Evolutionary conservation across 1,284 basidiomycete species (phyloP), one percentile per base, ranked within the genome.

Genomic region (Puccinia hordei): DNA sequence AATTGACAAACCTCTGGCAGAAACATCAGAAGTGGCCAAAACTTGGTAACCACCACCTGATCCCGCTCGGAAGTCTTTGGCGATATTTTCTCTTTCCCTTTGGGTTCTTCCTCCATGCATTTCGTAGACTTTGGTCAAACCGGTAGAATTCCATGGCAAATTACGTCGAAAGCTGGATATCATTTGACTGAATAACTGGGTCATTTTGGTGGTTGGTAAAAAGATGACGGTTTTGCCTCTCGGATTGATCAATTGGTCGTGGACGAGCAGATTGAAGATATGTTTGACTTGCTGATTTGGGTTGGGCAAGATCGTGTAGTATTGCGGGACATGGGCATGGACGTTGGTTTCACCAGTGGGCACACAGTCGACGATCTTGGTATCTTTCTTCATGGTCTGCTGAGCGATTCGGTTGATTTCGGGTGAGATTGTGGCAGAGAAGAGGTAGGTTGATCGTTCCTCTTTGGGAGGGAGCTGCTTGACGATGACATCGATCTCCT

Each of bases 401-500:
- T 85, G 84, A 0, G 89, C 88, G 72, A 89, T 87, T 65, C 85
- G 84, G 44, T 85, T 83, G 79, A 90, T 88, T 76, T 87, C 86
- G 22, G 83, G 84, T 59, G 88, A 88, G 68, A 89, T 88, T 24
- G 89, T 98, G 13, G 96, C 95, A n/a, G 93, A 95, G 87, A 98
- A 97, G 82, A 99, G 88, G 88, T 98, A 92, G 0, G 95, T 98
- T 85, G 95, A 93, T 27, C 95, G 90, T 80, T 90, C 86, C 0
- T 90, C 89, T 1, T 88, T 85, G 46, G 87, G 86, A 22, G 93
- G 93, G n/a, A 98, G 88, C 83, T 88, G 88, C 1, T 87, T 84
- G 46, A 90, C 87, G 83, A 98, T 95, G 0, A 88, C 89, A 53
- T 93, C 90, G 65, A 99, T 90, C 83, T 97, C 95, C 65, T 92